These are phyloP conservation scores for Eucalyptus caleyi DNA, from an alignment of 345 rosid genomes.

Conservation along the genomic window DNA sequence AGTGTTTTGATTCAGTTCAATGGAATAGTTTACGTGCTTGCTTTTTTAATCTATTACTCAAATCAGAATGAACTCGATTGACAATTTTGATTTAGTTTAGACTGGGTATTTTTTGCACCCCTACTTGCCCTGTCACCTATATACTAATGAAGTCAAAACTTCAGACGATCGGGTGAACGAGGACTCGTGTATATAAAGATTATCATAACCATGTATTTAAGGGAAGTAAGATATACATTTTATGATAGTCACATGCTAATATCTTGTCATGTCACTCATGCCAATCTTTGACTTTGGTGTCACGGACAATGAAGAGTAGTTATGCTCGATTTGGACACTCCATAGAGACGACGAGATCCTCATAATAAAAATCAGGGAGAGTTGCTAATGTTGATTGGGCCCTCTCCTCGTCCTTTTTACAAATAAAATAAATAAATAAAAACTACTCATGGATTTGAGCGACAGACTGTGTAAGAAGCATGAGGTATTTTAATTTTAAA, in stretches of 20 bases:
- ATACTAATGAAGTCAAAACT: too few species aligned
- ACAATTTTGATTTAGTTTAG: background rate
- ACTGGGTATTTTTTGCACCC: background rate
- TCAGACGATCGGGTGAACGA: too few species aligned
- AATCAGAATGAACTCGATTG: accelerated
- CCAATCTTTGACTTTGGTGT: background rate
- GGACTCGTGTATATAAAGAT: background rate
- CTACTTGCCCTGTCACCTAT: background rate
- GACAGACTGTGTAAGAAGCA: too few species aligned
- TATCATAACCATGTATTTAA: background rate
- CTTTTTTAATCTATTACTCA: background rate
- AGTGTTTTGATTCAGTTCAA: background rate
- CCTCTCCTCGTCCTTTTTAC: background rate
- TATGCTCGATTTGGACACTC: background rate
- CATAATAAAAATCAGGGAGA: background rate
- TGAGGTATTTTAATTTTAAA: background rate
- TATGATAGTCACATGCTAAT: background rate
- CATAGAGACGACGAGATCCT: background rate
- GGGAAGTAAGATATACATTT: background rate
- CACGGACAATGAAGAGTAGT: background rate
- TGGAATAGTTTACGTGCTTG: accelerated
- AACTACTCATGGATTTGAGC: background rate
- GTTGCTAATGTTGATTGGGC: background rate
- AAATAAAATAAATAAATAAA: background rate
- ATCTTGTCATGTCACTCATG: background rate